Base-by-base conservation (phyloP, 1,284 basidiomycete species). In the Puccinia polysora region DNA sequence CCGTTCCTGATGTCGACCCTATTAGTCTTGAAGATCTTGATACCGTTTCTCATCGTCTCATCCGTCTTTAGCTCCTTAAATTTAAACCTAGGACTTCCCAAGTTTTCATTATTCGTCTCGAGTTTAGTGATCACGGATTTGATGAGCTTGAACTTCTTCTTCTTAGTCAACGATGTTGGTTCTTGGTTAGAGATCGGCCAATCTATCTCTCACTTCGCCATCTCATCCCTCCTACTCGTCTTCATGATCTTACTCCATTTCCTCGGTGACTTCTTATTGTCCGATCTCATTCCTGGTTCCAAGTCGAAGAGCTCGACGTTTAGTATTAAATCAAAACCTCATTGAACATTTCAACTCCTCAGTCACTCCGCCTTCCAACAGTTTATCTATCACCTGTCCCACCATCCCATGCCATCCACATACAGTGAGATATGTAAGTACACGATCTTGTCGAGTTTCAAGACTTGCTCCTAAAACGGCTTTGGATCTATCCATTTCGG, bases 121-220 rank as follows among this genome's bases (percentile, higher is more conserved):
- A 73, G 47, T 30, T 65, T 73, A 23, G 52, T 62, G 4, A 32
- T 58, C 18, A 43, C 38, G 15, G 47, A 74, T 88, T 86, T 85
- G 25, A 89, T 89, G 86, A 89, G 89, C 0, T 82, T 91, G 73
- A 84, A 86, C 14, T 93, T 94, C 81, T 91, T 94, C 81, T 87
- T 88, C 81, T 85, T 86, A 38, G 90, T 94, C 50, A 86, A 85
- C 34, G 90, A 91, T 78, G 87, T 86, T 34, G 89, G 89, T 83
- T 90, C 88, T 5, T 94, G 91, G 91, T 81, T 93, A 65, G 89
- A 93, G 78, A 93, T 92, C 71, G 91, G 91, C 4, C 89, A 90
- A 79, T 88, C 88, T 0, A 92, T 93, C 77, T 90, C 85, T 68
- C 91, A 91, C 80, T 93, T 92, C 80, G 89, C 88, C 76, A 90